phyloP scores from a whole-genome alignment of 768 basidiomycete genomes.

The Leucosporidium creatinivorum region DNA sequence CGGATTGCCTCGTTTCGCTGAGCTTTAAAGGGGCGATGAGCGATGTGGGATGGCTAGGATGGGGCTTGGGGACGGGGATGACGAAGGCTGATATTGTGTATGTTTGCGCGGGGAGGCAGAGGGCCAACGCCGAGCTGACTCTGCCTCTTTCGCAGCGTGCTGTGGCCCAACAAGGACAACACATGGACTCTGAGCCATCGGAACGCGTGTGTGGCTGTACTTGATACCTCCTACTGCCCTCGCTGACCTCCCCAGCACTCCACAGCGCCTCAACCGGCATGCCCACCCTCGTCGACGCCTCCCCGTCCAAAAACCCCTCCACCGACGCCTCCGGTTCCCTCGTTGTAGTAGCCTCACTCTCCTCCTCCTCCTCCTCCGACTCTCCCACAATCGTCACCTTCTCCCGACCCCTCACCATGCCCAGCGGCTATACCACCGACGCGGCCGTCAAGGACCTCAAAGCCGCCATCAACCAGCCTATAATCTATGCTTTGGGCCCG shows the following conservation, averaged over 20 bases:
- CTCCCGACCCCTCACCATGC: constrained; percentile 1
- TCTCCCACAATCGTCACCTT: constrained; percentile 17
- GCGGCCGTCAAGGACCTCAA: constrained; percentile 4
- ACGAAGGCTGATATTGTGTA: constrained; percentile 7
- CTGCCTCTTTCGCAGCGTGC: constrained; percentile 1
- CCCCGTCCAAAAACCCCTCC: not conserved
- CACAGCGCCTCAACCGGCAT: constrained; percentile 2
- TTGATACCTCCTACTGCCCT: too few species aligned
- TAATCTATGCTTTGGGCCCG: constrained; percentile 19
- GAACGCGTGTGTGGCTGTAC: not conserved
- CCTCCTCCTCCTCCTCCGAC: not conserved
- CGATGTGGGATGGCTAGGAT: constrained; percentile 13
- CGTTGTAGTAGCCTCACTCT: constrained; percentile 6
- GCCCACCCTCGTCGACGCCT: constrained; percentile 8
- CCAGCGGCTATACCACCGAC: not conserved
- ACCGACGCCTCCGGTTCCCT: constrained; percentile 1
- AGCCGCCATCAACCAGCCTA: constrained; percentile 7
- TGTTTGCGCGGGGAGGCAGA: not conserved
- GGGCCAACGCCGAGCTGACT: too few species aligned
- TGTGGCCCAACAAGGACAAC: constrained; percentile 19
- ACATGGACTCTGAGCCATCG: constrained; percentile 30
- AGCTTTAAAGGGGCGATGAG: not conserved
- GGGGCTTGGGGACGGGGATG: constrained; percentile 14
- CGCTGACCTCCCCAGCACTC: too few species aligned
- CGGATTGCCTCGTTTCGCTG: constrained; percentile 7